Evolutionary conservation across 331 rosid species (phyloP), one percentile per base, ranked within the genome.

Genomic region (Spiraea crenata): DNA sequence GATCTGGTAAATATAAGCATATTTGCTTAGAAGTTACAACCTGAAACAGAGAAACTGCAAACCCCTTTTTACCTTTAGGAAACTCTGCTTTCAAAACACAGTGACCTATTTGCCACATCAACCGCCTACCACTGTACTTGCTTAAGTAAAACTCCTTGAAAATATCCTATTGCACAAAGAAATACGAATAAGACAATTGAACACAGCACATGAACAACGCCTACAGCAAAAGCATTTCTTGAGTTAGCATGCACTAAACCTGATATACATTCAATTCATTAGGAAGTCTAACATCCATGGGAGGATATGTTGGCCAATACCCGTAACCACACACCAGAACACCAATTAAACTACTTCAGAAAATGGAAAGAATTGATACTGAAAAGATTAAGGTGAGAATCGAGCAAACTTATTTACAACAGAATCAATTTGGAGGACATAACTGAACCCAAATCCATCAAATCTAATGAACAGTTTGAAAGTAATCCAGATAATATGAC

Each of bases 41-140:
- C 31, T 25, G 1, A 25, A 25, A 25, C 31, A 25, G 31, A 25
- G 31, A 25, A 25, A 93, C 98, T 5, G 97, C 92, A 85, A 93
- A 79, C 86, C 90, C 98, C 84, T 88, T 93, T 88, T 85, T 93
- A 70, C 96, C 96, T 87, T 85, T 93, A 52, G 96, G 96, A 85
- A 93, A 93, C 84, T 88, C 96, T 3, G 98, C 98, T 86, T 93
- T 90, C 70, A 93, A 74, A 60, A 93, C 98, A 85, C 98, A 93
- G 85, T 93, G 96, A 78, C 98, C 98, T 85, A 93, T 93, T 80
- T 93, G 98, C 98, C 98, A 93, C 98, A 90, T 93, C 73, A 93
- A 82, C 70, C 98, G 97, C 77, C 98, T 84, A 68, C 98, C 98
- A 66, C 97, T 93, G 81, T 93, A 93, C 77, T 90, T 93, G 78